Evolutionary conservation across 805 yeast species (phyloP).

Genomic region (Scheffersomyces stipitis): DNA sequence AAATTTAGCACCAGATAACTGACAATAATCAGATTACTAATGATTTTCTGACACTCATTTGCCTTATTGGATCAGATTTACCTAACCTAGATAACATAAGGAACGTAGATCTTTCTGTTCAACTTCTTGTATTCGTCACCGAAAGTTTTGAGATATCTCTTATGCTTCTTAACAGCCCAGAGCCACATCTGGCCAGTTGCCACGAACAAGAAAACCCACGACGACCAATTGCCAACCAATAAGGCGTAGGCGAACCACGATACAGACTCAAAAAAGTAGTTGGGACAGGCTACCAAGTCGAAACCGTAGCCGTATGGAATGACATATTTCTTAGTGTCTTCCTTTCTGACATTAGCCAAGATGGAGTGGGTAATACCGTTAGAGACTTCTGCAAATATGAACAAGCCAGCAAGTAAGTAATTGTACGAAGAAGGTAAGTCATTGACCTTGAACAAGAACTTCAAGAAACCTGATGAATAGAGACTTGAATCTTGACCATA

Average conservation of each 20-base stretch:
- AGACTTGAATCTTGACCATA: constrained; percentile 36
- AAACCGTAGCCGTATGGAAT: constrained; percentile 88
- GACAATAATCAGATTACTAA: no score
- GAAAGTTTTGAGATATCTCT: constrained; percentile 62
- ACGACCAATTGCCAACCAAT: constrained; percentile 74
- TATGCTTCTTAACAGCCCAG: constrained; percentile 91
- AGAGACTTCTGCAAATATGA: constrained; percentile 64
- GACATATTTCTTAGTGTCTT: constrained; percentile 52
- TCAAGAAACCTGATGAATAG: constrained; percentile 20
- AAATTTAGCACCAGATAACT: no score
- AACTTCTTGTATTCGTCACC: constrained; percentile 77
- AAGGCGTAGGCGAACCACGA: constrained; percentile 73
- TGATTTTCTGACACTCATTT: no score
- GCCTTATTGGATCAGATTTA: no score
- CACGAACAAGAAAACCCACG: constrained; percentile 67
- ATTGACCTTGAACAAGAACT: constrained; percentile 45
- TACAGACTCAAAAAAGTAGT: constrained; percentile 83
- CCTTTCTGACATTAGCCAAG: constrained; percentile 57
- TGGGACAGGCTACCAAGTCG: constrained; percentile 81
- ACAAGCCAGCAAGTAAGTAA: constrained; percentile 40
- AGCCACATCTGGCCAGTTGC: constrained; percentile 81
- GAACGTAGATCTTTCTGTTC: constrained; percentile 73
- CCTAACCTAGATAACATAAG: constrained; percentile 55
- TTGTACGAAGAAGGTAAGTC: constrained; percentile 33
- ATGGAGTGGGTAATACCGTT: constrained; percentile 72